Evolutionary conservation across 176 grass and related monocot genomes (phyloP).

Genomic region (Thalia dealbata): DNA sequence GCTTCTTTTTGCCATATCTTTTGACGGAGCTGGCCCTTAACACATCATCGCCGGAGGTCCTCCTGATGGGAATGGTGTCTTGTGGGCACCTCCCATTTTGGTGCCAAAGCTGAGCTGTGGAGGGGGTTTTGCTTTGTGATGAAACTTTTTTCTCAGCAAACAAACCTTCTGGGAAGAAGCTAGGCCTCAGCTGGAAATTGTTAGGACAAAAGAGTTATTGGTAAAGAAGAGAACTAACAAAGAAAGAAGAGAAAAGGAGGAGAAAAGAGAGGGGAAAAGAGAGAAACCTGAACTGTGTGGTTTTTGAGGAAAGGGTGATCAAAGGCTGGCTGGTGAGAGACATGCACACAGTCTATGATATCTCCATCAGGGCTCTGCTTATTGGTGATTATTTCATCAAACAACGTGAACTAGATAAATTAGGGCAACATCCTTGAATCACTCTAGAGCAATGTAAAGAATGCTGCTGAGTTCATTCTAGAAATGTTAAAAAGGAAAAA

Average conservation of each 20-base stretch:
- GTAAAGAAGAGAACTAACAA: not conserved
- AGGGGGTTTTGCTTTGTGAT: not conserved
- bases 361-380: constrained; percentile 32
- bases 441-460: not conserved
- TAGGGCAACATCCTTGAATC: not conserved
- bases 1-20: not conserved
- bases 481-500: not conserved
- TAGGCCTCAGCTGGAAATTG: not conserved
- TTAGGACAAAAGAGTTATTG: not conserved
- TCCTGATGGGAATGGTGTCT: constrained; percentile 3
- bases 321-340: constrained; percentile 80
- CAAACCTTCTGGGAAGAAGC: not conserved
- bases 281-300: constrained; percentile 69
- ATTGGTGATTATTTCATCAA: not conserved
- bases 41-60: not conserved
- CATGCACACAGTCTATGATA: constrained; percentile 89
- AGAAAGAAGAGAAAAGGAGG: not conserved
- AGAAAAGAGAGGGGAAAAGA: not conserved
- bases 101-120: not conserved
- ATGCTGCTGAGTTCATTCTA: not conserved
- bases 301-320: constrained; percentile 93
- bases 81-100: not conserved
- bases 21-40: constrained; percentile 5
- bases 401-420: not conserved
- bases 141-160: not conserved